Base-by-base conservation (phyloP, 345 rosid species). In the Salix arbutifolia region DNA sequence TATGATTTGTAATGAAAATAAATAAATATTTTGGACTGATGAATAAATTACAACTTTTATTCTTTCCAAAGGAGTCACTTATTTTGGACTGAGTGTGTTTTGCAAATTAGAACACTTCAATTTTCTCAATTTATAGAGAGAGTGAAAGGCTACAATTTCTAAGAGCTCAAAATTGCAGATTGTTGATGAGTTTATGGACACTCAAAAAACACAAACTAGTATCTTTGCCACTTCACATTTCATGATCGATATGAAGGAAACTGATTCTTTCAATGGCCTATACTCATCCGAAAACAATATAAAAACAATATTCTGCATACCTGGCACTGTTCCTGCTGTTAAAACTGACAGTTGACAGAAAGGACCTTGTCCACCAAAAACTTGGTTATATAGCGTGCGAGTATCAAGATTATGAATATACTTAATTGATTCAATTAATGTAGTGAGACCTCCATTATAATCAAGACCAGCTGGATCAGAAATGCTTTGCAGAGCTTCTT, bases 321-420 rank as follows among this genome's bases (percentile, higher is more conserved):
- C 97, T 79, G 88, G 90, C 67, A 91, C 73, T 33, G 82, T 40
- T 65, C 74, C 85, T 2, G 85, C 78, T 78, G 77, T 73, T 70
- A 92, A 73, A 69, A 81, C 88, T 78, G 97, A 90, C 66, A 96
- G 71, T 37, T 44, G 85, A 79, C 98, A 96, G 23, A 74, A 69
- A 40, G 88, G 82, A 58, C 81, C 91, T 84, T 87, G 74, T 37
- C 83, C 82, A 33, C 88, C 86, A 81, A 83, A 83, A 71, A 83
- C 86, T 76, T 73, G 76, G 46, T 84, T 72, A 75, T 86, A 83
- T 75, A 91, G 90, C 2, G 77, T 48, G 74, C 46, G 38, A 42
- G 37, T 78, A 65, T 94, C 90, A 68, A 84, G 81, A 77, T 86
- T 69, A 2, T 86, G 89, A 76, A 90, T 78, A 72, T 33, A 67